Evolutionary conservation across 345 rosid species (phyloP).

Genomic region (Eucalyptus marginata): DNA sequence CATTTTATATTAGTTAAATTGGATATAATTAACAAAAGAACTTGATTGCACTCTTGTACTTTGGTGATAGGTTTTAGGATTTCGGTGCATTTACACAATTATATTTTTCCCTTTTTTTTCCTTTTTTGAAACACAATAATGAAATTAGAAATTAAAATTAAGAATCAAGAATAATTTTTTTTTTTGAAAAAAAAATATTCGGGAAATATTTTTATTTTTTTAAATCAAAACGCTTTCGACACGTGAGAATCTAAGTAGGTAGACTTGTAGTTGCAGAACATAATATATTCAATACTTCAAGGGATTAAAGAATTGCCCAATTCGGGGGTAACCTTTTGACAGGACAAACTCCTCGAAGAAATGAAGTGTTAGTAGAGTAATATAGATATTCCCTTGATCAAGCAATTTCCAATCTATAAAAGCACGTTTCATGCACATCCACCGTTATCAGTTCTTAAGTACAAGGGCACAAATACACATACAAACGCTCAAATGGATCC

Average conservation of each 20-base stretch:
- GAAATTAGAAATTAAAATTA: not conserved
- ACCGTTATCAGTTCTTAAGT: not conserved
- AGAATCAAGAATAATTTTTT: not conserved
- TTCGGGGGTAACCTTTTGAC: not conserved
- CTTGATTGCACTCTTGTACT: fast-evolving
- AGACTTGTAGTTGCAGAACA: not conserved
- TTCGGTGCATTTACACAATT: fast-evolving
- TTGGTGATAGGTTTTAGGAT: fast-evolving
- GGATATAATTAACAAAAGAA: too few relatives aligned
- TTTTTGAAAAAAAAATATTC: not conserved
- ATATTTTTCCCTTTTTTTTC: not conserved
- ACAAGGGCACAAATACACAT: not conserved
- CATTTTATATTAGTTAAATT: too few relatives aligned
- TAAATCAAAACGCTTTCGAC: fast-evolving
- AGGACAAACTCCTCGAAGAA: not conserved
- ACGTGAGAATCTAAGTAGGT: too few relatives aligned
- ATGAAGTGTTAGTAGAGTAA: not conserved
- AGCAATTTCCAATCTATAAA: not conserved
- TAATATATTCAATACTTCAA: not conserved
- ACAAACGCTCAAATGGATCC: not conserved
- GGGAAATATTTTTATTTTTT: not conserved
- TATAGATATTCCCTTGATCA: not conserved
- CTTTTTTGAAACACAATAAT: not conserved
- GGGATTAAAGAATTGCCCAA: not conserved
- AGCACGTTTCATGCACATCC: not conserved